These are phyloP conservation scores for Cutaneotrichosporon sp. DNA, from an alignment of 1,284 basidiomycete species.

Conservation along the genomic window DNA sequence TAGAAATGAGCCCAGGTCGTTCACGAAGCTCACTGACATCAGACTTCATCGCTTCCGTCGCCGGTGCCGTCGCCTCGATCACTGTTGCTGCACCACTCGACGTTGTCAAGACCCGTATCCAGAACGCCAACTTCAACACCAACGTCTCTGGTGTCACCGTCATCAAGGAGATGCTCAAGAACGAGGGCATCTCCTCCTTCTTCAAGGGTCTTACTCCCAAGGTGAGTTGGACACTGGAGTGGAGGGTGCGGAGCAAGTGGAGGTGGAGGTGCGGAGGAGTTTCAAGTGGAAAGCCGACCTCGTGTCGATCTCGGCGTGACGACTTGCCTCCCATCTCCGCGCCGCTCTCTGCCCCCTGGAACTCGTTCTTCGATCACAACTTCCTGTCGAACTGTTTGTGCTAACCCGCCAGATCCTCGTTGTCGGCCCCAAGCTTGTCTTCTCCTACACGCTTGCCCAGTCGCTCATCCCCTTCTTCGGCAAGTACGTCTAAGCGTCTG, in stretches of 20 bases:
- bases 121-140: constrained; percentile 94
- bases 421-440: constrained; percentile 95
- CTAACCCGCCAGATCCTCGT: constrained; percentile 68
- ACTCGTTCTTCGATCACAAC: too few species aligned
- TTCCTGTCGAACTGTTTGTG: too few species aligned
- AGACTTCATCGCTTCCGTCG: constrained; percentile 86
- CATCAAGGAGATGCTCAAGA: constrained; percentile 77
- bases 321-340: neutral
- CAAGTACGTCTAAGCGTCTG: constrained; percentile 59
- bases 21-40: neutral
- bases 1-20: neutral
- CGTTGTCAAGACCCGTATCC: constrained; percentile 93
- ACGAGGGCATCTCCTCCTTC: constrained; percentile 80
- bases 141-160: constrained; percentile 81
- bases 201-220: constrained; percentile 97
- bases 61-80: constrained; percentile 91
- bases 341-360: too few species aligned
- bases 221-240: constrained; percentile 51
- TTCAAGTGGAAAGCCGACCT: too few species aligned
- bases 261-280: neutral
- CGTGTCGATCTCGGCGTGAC: too few species aligned
- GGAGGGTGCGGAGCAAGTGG: too few species aligned
- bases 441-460: constrained; percentile 96
- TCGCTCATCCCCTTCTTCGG: constrained; percentile 90
- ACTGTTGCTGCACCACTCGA: constrained; percentile 94